Evolutionary conservation across 306 rosid species (phyloP).

Genomic region (Morella rubra): DNA sequence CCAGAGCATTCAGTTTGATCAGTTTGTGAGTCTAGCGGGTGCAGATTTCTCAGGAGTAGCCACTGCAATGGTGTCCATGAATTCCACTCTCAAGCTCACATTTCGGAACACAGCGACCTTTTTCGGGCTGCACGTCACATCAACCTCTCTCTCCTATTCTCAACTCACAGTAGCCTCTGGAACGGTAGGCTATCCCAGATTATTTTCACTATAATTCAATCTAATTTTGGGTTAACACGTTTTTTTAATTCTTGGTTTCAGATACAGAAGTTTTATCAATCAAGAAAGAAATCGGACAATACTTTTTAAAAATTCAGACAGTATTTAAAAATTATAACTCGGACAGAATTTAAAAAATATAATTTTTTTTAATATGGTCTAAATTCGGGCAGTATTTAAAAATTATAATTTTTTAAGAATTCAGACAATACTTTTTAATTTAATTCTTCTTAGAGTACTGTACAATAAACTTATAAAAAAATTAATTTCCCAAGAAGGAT

Average conservation of each 20-base stretch:
- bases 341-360: too few relatives aligned
- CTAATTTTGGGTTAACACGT: not conserved
- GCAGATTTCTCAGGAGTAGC: conserved; percentile 84
- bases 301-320: too few relatives aligned
- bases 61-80: conserved; percentile 70
- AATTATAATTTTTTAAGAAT: too few relatives aligned
- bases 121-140: conserved; percentile 76
- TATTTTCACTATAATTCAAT: not conserved
- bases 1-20: conserved; percentile 74
- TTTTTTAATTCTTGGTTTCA: conserved; percentile 25
- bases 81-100: conserved; percentile 68
- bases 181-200: conserved; percentile 40
- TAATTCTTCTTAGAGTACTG: too few relatives aligned
- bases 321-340: too few relatives aligned
- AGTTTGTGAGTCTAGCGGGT: conserved; percentile 87
- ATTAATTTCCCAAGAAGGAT: too few relatives aligned
- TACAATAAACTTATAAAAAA: too few relatives aligned
- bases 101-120: conserved; percentile 82
- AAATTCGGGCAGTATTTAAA: too few relatives aligned
- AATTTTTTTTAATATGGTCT: too few relatives aligned
- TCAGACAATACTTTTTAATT: too few relatives aligned
- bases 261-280: conserved; percentile 59
- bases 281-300: too few relatives aligned
- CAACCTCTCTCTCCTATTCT: conserved; percentile 66
- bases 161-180: conserved; percentile 75